Evolutionary conservation across 139 green algal genomes (phyloP).

Genomic region (Auxenochlorella pyrenoidosa): DNA sequence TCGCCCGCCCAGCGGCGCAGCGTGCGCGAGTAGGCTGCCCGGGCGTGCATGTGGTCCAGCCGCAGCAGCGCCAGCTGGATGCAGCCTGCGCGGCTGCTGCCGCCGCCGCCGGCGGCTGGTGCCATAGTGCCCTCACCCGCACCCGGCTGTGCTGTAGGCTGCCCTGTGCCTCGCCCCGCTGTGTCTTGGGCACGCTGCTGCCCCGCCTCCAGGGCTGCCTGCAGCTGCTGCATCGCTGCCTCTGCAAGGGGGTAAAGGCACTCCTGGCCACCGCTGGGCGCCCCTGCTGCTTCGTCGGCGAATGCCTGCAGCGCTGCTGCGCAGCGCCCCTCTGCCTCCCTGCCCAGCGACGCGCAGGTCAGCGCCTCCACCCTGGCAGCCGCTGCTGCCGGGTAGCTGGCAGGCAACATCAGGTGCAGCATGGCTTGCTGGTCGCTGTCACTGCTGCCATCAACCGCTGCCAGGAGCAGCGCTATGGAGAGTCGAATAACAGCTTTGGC

Average conservation of each 20-base stretch:
- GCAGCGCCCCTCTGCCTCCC: neutral
- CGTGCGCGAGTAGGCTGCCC: slow-evolving; percentile 33
- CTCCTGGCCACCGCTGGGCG: neutral
- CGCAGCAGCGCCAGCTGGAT: slow-evolving; percentile 32
- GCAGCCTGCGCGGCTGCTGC: no score
- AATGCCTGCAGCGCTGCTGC: neutral
- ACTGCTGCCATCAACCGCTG: neutral
- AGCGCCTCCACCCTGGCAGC: neutral
- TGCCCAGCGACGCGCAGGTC: neutral
- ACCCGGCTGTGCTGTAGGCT: neutral
- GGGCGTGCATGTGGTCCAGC: slow-evolving; percentile 54
- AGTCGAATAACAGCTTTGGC: neutral
- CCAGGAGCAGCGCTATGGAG: neutral
- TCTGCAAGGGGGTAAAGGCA: slow-evolving; percentile 1
- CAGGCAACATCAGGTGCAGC: slow-evolving; percentile 10
- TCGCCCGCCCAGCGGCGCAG: slow-evolving; percentile 40
- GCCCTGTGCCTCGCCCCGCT: neutral
- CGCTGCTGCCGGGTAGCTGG: neutral
- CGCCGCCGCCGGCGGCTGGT: neutral
- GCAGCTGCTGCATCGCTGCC: neutral
- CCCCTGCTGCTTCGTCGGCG: neutral
- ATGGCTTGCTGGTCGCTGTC: neutral
- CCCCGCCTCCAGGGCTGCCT: neutral
- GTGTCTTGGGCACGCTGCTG: neutral
- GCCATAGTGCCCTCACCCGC: neutral